phyloP scores from a whole-genome alignment of 129 eudicot species.

The Helianthus tuberosus region DNA sequence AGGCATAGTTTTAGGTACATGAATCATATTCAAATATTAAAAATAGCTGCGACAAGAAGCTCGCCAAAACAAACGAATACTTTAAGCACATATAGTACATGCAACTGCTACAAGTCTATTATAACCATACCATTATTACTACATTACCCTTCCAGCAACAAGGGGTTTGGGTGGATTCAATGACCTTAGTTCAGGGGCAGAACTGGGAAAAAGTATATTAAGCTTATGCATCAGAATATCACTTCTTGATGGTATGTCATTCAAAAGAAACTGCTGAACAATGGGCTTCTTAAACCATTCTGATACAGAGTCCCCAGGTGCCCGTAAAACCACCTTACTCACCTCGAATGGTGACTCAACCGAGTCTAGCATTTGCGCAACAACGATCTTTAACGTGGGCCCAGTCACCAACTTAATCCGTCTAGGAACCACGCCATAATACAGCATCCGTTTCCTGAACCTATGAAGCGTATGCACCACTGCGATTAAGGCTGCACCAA shows the following conservation, averaged over 20 bases:
- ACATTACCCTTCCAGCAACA: slow-evolving; percentile 52
- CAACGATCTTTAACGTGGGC: slow-evolving; percentile 86
- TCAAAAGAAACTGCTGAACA: slow-evolving; percentile 91
- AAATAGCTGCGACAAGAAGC: neutral
- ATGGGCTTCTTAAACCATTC: slow-evolving; percentile 99
- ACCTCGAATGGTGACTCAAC: slow-evolving; percentile 97
- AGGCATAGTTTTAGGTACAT: no score
- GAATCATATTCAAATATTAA: no score
- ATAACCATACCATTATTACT: slow-evolving; percentile 23
- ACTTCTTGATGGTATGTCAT: slow-evolving; percentile 94
- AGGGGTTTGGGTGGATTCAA: slow-evolving; percentile 84
- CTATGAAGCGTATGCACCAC: slow-evolving; percentile 98
- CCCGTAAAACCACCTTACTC: slow-evolving; percentile 95
- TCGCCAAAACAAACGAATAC: neutral
- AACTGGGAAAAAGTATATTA: slow-evolving; percentile 85
- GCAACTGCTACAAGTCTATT: neutral
- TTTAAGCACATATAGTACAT: slow-evolving; percentile 1
- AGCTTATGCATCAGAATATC: slow-evolving; percentile 97
- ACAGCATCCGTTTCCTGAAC: slow-evolving; percentile 92
- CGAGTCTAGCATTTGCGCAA: slow-evolving; percentile 78
- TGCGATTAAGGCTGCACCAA: slow-evolving; percentile 95
- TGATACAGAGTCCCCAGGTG: slow-evolving; percentile 93
- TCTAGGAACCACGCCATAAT: slow-evolving; percentile 94
- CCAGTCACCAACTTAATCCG: slow-evolving; percentile 94
- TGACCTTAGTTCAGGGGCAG: slow-evolving; percentile 94